Base-by-base conservation (phyloP, 1,139 yeast species). In the Suhomyces bokatorum region DNA sequence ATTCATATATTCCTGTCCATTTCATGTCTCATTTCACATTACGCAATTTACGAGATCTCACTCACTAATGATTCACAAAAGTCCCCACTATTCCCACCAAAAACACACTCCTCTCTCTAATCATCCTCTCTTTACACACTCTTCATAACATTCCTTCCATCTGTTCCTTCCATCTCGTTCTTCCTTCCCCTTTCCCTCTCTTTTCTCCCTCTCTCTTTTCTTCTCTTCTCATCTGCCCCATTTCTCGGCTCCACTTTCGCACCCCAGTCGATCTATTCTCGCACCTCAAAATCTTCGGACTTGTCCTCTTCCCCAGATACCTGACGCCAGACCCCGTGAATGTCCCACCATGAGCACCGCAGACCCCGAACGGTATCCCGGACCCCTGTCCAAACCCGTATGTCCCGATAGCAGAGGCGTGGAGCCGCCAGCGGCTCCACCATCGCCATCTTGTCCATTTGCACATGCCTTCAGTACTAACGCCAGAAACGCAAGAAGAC, bases 401-500 rank as follows among this genome's bases (percentile, higher is more conserved):
- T 13, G 32, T 34, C 24, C 24, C 24, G 24, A 20, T 20, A 20
- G 24, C 24, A 20, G 9, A 20, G 24, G 24, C 24, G 24, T 20
- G 24, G 2, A 20, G 6, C 8, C 24, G 2, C 17, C 5, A 4
- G 8, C 27, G 12, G 4, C 27, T 11, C 12, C 27, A 24, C 29
- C n/a, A 12, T 11, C n/a, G 4, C n/a, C 29, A 10, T 7, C 27
- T 26, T 7, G 8, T 3, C 3, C 29, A 2, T 11, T 26, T 11
- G n/a, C 29, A 26, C 29, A 34, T 16, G 17, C 5, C 29, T 12
- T 20, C 33, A 10, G 9, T 24, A 40, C 43, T 40, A 35, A 40
- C 42, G 11, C 15, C 31, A 69, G 70, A 70, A 65, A 55, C 62
- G 78, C 37, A 69, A 63, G 57, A 88, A 88, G 60, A 89, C 91